Evolutionary conservation across 139 green algal genomes (phyloP).

Genomic region (Chlorella sp.): DNA sequence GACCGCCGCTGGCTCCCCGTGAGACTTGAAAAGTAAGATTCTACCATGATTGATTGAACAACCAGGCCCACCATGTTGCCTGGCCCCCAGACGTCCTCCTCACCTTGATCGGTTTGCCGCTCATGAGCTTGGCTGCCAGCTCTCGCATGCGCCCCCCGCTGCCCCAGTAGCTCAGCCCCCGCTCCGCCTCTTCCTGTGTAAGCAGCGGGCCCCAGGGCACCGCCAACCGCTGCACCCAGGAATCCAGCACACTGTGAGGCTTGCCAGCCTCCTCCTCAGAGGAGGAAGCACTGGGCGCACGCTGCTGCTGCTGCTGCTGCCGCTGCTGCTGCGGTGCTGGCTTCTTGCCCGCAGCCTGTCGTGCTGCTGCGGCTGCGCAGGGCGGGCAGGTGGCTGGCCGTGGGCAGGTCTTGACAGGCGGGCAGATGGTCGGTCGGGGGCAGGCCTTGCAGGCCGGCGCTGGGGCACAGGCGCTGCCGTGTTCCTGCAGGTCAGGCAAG

Average conservation of each 20-base stretch:
- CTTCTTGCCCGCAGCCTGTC: neutral
- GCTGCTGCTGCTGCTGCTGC: neutral
- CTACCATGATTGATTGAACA: too few species aligned
- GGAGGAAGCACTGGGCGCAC: too few species aligned
- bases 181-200: slow-evolving; percentile 19
- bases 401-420: neutral
- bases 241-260: neutral
- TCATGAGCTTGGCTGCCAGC: slow-evolving; percentile 16
- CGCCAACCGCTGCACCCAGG: slow-evolving; percentile 6
- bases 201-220: slow-evolving; percentile 27
- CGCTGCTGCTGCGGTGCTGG: neutral
- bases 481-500: neutral
- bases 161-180: slow-evolving; percentile 9
- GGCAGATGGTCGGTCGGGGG: neutral
- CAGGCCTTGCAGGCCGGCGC: neutral
- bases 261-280: too few species aligned
- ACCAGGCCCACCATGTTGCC: neutral
- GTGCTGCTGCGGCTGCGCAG: neutral
- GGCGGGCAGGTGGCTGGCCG: neutral
- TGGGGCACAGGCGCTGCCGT: neutral
- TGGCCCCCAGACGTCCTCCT: neutral
- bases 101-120: slow-evolving; percentile 24
- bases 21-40: too few species aligned
- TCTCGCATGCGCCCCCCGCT: neutral
- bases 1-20: too few species aligned